These are phyloP conservation scores for Metschnikowia lunata DNA, from an alignment of 805 yeast species.

Conservation along the genomic window DNA sequence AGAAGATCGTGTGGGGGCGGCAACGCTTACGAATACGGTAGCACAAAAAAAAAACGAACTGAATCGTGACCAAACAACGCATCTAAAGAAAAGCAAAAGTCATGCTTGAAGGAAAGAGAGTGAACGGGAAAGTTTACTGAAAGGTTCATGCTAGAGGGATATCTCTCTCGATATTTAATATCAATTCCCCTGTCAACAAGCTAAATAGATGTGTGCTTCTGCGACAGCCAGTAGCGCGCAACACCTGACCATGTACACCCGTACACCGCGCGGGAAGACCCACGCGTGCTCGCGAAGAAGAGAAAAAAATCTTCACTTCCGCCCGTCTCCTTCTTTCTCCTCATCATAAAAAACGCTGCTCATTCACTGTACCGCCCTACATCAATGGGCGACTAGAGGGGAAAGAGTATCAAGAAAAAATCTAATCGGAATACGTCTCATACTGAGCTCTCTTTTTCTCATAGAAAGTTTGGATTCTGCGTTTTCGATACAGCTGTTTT, in stretches of 20 bases:
- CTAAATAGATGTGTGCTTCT: too few relatives aligned
- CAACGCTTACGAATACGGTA: too few relatives aligned
- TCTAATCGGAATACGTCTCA: slow-evolving; percentile 18
- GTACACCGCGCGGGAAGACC: slow-evolving; percentile 4
- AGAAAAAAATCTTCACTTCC: neutral
- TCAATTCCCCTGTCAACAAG: too few relatives aligned
- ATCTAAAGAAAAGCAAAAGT: too few relatives aligned
- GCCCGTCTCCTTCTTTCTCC: slow-evolving; percentile 2
- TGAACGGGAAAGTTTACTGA: too few relatives aligned
- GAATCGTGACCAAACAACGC: too few relatives aligned
- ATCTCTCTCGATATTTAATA: too few relatives aligned
- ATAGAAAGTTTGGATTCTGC: slow-evolving; percentile 30
- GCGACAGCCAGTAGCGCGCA: too few relatives aligned
- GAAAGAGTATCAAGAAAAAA: slow-evolving; percentile 21
- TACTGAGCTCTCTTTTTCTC: slow-evolving; percentile 11
- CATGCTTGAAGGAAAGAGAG: too few relatives aligned
- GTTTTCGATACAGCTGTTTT: slow-evolving; percentile 31
- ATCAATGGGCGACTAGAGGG: slow-evolving; percentile 20
- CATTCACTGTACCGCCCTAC: slow-evolving; percentile 21
- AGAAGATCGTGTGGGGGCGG: too few relatives aligned
- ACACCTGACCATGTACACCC: slow-evolving; percentile 1
- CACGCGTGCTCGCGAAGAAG: neutral
- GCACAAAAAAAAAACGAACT: too few relatives aligned
- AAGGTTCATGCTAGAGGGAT: too few relatives aligned
- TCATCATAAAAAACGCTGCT: slow-evolving; percentile 17